A percentile compares a stretch with the other conserved stretches of the same genome.
Evolutionary conservation across 2,329 filamentous ascomycete species (phyloP).

Genomic region (Ascochyta fabae): DNA sequence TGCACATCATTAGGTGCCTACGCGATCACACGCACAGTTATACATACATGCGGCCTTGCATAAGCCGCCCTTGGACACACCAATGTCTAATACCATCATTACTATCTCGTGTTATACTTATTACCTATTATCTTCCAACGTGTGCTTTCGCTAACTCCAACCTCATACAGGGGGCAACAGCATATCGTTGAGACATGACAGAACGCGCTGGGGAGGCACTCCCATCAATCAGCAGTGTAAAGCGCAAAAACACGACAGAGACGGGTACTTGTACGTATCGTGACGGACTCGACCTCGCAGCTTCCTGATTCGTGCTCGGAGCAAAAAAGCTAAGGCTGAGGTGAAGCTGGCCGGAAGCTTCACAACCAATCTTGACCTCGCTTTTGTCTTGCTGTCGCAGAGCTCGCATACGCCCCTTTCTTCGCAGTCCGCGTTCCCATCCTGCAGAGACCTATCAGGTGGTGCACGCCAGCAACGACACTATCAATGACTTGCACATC

Average conservation of each 20-base stretch:
- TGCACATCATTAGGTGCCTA: not conserved
- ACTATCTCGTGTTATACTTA: not conserved
- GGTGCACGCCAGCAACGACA: slow-evolving; percentile 57
- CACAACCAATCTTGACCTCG: slow-evolving; percentile 49
- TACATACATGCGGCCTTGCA: slow-evolving; percentile 3
- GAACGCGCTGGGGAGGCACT: too few relatives aligned
- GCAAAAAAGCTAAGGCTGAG: not conserved
- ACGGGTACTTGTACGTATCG: not conserved
- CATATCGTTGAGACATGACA: too few relatives aligned
- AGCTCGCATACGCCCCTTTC: slow-evolving; percentile 52
- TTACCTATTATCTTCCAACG: not conserved
- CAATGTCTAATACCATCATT: slow-evolving; percentile 5
- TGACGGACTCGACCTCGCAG: not conserved
- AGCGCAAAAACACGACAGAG: not conserved
- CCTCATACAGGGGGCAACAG: too few relatives aligned
- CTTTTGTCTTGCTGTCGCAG: slow-evolving; percentile 23
- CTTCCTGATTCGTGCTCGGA: not conserved
- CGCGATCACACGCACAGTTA: not conserved
- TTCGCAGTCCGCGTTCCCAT: slow-evolving; percentile 56
- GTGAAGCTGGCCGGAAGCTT: not conserved
- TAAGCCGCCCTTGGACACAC: slow-evolving; percentile 1
- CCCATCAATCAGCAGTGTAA: too few relatives aligned
- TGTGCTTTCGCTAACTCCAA: too few relatives aligned
- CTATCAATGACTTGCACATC: slow-evolving; percentile 60
- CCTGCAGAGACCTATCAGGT: slow-evolving; percentile 54